Evolutionary conservation across 192 early-diverging fungal genomes (phyloP).

Genomic region (Endogone sp.): DNA sequence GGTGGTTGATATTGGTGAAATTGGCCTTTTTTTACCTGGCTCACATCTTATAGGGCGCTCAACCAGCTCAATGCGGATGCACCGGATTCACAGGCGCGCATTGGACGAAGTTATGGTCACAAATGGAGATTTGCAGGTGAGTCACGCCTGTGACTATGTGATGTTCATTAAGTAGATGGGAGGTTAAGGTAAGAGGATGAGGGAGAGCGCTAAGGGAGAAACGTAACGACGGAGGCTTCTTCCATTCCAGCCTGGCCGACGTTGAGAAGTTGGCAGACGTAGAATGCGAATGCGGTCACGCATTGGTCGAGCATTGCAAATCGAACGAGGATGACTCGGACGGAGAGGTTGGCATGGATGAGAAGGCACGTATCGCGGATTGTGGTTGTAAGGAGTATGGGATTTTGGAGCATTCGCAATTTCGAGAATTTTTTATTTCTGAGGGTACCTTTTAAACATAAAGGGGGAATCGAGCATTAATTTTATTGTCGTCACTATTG

Average conservation of each 20-base stretch:
- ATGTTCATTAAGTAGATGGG: neutral
- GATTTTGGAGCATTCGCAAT: neutral
- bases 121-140: neutral
- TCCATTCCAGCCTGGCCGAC: neutral
- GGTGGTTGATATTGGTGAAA: neutral
- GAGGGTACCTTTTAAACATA: neutral
- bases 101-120: neutral
- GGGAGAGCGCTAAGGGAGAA: too few species aligned
- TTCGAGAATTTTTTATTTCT: too few species aligned
- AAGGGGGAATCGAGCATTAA: too few species aligned
- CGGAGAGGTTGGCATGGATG: neutral
- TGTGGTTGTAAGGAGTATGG: neutral
- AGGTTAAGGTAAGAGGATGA: too few species aligned
- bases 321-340: neutral
- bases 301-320: neutral
- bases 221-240: too few species aligned
- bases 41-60: neutral
- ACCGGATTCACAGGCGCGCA: neutral
- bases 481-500: neutral
- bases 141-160: neutral
- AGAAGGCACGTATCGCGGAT: neutral
- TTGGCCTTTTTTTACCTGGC: neutral
- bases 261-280: neutral
- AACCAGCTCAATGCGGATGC: neutral
- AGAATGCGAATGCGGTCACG: neutral